Percentiles rank a stretch among this genome's conserved stretches.
These are phyloP conservation scores for Hibiscus mutabilis DNA, from an alignment of 345 rosid species.

Conservation along the genomic window DNA sequence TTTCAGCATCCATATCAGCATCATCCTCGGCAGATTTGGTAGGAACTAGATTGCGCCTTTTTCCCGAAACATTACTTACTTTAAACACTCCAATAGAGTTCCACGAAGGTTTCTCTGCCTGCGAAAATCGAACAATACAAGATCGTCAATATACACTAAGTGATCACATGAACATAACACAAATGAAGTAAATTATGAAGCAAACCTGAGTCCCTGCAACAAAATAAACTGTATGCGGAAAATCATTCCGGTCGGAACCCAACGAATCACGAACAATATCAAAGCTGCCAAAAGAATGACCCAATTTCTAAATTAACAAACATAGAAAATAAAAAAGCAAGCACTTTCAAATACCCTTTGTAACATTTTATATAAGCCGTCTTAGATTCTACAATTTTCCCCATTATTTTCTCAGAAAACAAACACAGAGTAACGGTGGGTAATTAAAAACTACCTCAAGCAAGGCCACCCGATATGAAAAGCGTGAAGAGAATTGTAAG, in stretches of 20 bases:
- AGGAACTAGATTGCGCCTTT: slow-evolving; percentile 69
- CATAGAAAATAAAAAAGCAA: background rate
- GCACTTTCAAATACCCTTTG: background rate
- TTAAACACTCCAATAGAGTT: slow-evolving; percentile 82
- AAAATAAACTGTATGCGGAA: slow-evolving; percentile 77
- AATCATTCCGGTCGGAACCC: slow-evolving; percentile 80
- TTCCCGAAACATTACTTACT: slow-evolving; percentile 69
- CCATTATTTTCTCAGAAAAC: background rate
- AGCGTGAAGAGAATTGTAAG: slow-evolving; percentile 80
- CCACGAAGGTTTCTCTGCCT: slow-evolving; percentile 78
- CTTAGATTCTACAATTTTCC: background rate
- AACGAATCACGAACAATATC: slow-evolving; percentile 69
- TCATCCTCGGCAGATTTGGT: slow-evolving; percentile 37
- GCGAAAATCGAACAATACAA: slow-evolving; percentile 17
- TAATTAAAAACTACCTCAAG: slow-evolving; percentile 46
- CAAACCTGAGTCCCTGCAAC: slow-evolving; percentile 90
- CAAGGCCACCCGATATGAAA: slow-evolving; percentile 95
- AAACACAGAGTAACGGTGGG: background rate
- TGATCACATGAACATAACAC: background rate
- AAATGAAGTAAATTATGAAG: slow-evolving; percentile 1
- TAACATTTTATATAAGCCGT: background rate
- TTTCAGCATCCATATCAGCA: slow-evolving; percentile 48
- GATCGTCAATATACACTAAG: background rate
- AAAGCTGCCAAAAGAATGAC: slow-evolving; percentile 43
- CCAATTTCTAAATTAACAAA: background rate